These are phyloP conservation scores for Hemisphaericaspora lyxosophila DNA, from an alignment of 1,139 yeast species.

Conservation along the genomic window DNA sequence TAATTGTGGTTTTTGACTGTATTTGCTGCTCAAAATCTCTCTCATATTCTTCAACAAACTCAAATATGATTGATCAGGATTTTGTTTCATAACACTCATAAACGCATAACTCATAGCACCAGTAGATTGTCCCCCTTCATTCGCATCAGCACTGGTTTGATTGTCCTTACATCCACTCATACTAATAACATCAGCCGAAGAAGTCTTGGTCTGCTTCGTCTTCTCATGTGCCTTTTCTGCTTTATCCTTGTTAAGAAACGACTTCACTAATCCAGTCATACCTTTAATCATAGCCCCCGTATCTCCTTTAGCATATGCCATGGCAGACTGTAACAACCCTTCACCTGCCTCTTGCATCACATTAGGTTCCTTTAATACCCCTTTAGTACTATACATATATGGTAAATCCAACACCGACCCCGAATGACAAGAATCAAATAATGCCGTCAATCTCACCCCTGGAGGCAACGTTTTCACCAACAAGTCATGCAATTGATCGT, in stretches of 20 bases:
- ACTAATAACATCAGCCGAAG: constrained; percentile 86
- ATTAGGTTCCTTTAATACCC: constrained; percentile 86
- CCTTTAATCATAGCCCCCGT: constrained; percentile 50
- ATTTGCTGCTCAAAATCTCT: constrained; percentile 62
- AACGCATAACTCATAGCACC: constrained; percentile 97
- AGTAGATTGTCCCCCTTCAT: constrained; percentile 72
- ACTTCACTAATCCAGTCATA: constrained; percentile 49
- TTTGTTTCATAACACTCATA: constrained; percentile 62
- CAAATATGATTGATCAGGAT: constrained; percentile 74
- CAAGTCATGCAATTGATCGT: constrained; percentile 81
- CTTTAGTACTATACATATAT: constrained; percentile 85
- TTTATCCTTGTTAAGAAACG: constrained; percentile 28
- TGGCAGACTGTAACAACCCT: constrained; percentile 70
- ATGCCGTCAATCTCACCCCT: constrained; percentile 85
- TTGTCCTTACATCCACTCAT: constrained; percentile 90
- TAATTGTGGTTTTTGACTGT: constrained; percentile 87
- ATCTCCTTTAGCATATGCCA: constrained; percentile 74
- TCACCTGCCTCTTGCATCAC: constrained; percentile 80
- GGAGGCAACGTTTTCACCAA: constrained; percentile 76
- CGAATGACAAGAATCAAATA: constrained; percentile 91
- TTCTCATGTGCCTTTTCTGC: constrained; percentile 27
- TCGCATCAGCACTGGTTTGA: constrained; percentile 79
- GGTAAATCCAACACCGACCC: constrained; percentile 92
- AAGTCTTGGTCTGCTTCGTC: constrained; percentile 56
- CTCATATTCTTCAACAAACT: constrained; percentile 82